Base-by-base conservation (phyloP, 228 moss, liverwort and hornwort species). In the Sphagnum magellanicum region DNA sequence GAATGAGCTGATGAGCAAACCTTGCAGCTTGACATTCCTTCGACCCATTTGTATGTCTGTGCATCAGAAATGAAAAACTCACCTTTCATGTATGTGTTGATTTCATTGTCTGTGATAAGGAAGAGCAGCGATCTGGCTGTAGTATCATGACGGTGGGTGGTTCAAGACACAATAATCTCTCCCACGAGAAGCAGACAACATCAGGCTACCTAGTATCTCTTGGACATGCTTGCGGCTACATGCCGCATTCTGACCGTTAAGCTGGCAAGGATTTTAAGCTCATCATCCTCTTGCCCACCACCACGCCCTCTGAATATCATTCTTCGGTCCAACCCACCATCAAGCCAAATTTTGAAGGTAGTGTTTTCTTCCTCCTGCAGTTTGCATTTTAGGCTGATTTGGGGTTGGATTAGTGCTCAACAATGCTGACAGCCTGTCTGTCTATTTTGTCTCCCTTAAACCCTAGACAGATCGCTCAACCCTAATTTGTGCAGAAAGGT, bases 341-440 rank as follows among this genome's bases (percentile, higher is more conserved):
- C 67, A 14, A 67, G 50, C 50, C 78, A 51, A 12, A 47, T 50
- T 59, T 17, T 78, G 12, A 78, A 74, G 78, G 78, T 74, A 10
- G 8, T 47, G 53, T 48, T n/a, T 10, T 0, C 5, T 49, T 13
- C 9, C 64, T 4, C 13, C 50, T 5, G 47, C 14, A 13, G 47
- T 11, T 13, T 61, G 16, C 48, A 8, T 14, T 10, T 13, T 64
- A 13, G 48, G 10, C 7, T 49, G 32, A 12, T 10, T 48, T 50
- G 10, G 14, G 8, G 13, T 8, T 16, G 10, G 10, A 57, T 57
- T 16, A 62, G 61, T 62, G 8, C 61, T 8, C 13, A 6, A 16
- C 15, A 7, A 12, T 8, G 16, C 16, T 46, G 61, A 8, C 6
- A 7, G 61, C 8, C 47, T 57, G 1, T 57, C 13, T 57, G 8